phyloP scores from a whole-genome alignment of 257 asterid genomes.

The Ballota nigra region DNA sequence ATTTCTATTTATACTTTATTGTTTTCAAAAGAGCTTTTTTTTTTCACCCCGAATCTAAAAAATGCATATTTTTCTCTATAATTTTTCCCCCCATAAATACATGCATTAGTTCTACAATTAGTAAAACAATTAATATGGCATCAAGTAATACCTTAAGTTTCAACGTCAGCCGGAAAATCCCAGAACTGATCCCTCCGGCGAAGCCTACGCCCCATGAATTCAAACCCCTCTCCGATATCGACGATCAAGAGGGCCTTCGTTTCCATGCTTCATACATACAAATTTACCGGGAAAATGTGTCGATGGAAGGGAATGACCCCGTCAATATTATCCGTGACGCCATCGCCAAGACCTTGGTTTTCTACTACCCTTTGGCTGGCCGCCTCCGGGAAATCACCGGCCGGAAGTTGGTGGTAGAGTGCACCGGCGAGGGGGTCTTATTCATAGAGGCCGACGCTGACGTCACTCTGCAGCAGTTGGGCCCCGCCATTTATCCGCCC shows the following conservation, averaged over 20 bases:
- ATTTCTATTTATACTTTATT: no score
- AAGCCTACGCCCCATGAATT: constrained; percentile 51
- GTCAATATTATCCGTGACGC: constrained; percentile 41
- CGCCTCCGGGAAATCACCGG: constrained; percentile 38
- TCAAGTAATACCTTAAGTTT: constrained; percentile 26
- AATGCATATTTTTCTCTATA: no score
- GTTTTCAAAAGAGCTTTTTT: no score
- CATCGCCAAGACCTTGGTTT: constrained; percentile 44
- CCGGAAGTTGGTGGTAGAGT: constrained; percentile 53
- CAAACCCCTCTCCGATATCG: constrained; percentile 61
- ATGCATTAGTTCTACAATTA: no score
- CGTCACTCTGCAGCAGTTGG: constrained; percentile 45
- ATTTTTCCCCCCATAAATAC: no score
- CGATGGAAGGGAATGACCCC: constrained; percentile 35
- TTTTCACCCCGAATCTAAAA: no score
- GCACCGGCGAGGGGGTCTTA: constrained; percentile 56
- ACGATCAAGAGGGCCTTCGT: constrained; percentile 61
- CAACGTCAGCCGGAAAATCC: constrained; percentile 37
- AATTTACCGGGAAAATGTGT: constrained; percentile 35
- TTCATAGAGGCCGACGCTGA: constrained; percentile 63
- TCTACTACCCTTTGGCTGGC: constrained; percentile 63
- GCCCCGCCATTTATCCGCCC: constrained; percentile 51
- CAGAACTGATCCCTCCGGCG: constrained; percentile 56
- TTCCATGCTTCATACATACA: constrained; percentile 47
- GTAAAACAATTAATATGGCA: no score